A percentile compares a stretch with the other conserved stretches of the same genome.
Conservation (phyloP, 495 filamentous ascomycete genomes). For the Podospora bellae-mahoneyi region DNA sequence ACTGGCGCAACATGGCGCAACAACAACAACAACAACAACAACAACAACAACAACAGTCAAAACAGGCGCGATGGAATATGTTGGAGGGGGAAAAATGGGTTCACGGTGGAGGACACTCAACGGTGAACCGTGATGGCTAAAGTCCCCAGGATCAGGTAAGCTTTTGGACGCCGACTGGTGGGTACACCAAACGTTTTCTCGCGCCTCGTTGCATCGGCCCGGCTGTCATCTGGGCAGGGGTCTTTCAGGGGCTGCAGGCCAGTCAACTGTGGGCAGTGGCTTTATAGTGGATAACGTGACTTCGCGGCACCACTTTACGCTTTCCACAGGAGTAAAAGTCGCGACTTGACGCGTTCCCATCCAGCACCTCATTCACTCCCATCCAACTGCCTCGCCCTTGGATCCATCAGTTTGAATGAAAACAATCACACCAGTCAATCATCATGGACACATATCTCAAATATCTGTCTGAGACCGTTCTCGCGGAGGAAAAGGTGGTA, state of each 20-base stretch:
- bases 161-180: neutral
- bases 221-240: neutral
- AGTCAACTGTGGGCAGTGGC: constrained; percentile 8
- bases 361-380: neutral
- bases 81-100: neutral
- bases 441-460: constrained; percentile 60
- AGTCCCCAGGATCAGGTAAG: neutral
- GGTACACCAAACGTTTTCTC: neutral
- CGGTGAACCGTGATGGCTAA: constrained; percentile 19
- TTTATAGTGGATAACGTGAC: constrained; percentile 28
- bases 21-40: constrained; percentile 5
- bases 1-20: constrained; percentile 19
- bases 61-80: neutral
- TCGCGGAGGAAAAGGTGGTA: constrained; percentile 74
- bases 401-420: neutral
- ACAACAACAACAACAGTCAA: constrained; percentile 1
- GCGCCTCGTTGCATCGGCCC: neutral
- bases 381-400: neutral
- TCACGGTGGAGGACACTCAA: neutral
- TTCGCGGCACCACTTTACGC: constrained; percentile 21
- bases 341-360: constrained; percentile 11
- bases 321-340: constrained; percentile 1
- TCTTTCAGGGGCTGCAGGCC: constrained; percentile 19
- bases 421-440: neutral
- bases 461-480: constrained; percentile 69